A percentile compares a stretch with the other conserved stretches of the same genome.
Evolutionary conservation across 225 moss, liverwort and hornwort species (phyloP).

Genomic region (Marchantia polymorpha): DNA sequence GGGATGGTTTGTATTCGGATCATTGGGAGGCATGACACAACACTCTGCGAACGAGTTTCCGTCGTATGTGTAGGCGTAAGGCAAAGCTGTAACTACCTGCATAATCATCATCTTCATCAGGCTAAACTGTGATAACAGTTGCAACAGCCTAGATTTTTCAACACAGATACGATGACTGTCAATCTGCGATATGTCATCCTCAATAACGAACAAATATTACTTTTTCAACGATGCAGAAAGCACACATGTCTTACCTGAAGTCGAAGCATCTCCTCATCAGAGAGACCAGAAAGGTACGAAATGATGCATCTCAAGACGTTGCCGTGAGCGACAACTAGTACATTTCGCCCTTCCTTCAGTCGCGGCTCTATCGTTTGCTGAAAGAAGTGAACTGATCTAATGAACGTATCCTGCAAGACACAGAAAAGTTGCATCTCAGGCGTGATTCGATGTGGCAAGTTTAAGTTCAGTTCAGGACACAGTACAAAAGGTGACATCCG

Average conservation of each 20-base stretch:
- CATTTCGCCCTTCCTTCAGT: slow-evolving; percentile 80
- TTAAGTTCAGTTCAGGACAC: too few relatives aligned
- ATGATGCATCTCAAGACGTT: slow-evolving; percentile 89
- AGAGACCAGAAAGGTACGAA: slow-evolving; percentile 73
- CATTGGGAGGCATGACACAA: slow-evolving; percentile 70
- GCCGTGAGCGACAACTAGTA: slow-evolving; percentile 86
- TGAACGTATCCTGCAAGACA: slow-evolving; percentile 58
- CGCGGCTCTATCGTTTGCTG: slow-evolving; percentile 71
- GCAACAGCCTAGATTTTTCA: neutral
- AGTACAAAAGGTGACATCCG: too few relatives aligned
- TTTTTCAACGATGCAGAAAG: neutral
- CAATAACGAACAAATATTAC: too few relatives aligned
- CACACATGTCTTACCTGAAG: slow-evolving; percentile 58
- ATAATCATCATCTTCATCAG: neutral
- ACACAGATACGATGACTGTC: too few relatives aligned
- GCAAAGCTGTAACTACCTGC: slow-evolving; percentile 78
- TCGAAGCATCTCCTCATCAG: slow-evolving; percentile 82
- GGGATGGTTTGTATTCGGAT: slow-evolving; percentile 49
- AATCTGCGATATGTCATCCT: too few relatives aligned
- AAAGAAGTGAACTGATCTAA: slow-evolving; percentile 73
- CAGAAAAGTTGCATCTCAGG: neutral
- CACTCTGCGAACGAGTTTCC: slow-evolving; percentile 66
- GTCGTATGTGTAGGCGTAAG: slow-evolving; percentile 74
- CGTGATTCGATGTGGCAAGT: neutral
- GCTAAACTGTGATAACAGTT: too few relatives aligned